Evolutionary conservation across 805 yeast genomes (phyloP), one percentile per base, ranked within the genome.

Genomic region (Saccharomycodes ludwigii): DNA sequence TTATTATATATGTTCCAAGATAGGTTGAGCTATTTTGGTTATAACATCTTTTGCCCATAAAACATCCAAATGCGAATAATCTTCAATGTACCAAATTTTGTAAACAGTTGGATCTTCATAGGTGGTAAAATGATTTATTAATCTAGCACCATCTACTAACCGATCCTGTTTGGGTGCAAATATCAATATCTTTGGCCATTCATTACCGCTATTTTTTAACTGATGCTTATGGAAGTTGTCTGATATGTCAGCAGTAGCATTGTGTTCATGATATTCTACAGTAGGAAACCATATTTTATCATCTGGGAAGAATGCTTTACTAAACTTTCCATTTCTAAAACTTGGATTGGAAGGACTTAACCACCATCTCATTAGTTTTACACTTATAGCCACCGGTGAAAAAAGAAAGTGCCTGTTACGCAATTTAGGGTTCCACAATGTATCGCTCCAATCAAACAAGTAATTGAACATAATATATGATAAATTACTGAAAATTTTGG

Each of bases 321-420:
- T 46, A 5, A 33, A 34, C 17, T 34, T 26, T 16, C 50, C 54
- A 29, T 50, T 42, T 33, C 48, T 58, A 40, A 54, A 71, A 56
- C 41, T 78, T 63, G 34, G 53, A 57, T 48, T 53, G 27, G 43
- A 41, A 5, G 53, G 49, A 26, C 74, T 73, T 14, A 85, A 59
- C 97, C 97, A 88, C 96, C 97, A 91, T 28, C 72, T 66, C 94
- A 88, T 85, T 35, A 82, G 61, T 40, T 74, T 72, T 1, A 84
- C 66, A 17, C 93, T 76, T 11, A 86, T 78, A 50, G 71, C 80
- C 4, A 80, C 82, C 0, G 95, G 95, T 3, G 94, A 78, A 50
- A 84, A 86, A 5, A 86, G 55, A 40, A 88, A 85, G 54, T 82
- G 84, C 21, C 86, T 64, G 38, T 71, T 69, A 44, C 88, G 64